These are phyloP conservation scores for Daldinia grandis DNA, from an alignment of 495 filamentous ascomycete species.

Conservation along the genomic window DNA sequence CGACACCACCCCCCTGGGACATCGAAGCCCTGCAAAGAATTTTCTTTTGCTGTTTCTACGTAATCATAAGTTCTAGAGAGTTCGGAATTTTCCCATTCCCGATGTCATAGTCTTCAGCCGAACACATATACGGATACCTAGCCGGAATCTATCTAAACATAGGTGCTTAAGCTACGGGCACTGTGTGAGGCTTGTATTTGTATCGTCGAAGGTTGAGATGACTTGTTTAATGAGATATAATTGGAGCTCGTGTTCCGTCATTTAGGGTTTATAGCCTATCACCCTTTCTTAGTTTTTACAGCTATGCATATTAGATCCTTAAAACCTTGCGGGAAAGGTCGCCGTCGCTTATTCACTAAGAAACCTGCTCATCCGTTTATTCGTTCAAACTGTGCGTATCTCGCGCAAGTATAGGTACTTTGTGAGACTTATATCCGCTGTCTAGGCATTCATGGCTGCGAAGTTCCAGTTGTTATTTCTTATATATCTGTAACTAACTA, in stretches of 20 bases:
- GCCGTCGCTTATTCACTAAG: neutral
- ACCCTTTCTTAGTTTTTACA: neutral
- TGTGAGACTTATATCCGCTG: neutral
- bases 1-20: neutral
- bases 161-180: slow-evolving; percentile 6
- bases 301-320: neutral
- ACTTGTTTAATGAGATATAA: slow-evolving; percentile 12
- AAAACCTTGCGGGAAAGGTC: neutral
- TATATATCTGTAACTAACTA: neutral
- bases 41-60: neutral
- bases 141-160: slow-evolving; percentile 10
- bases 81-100: slow-evolving; percentile 17
- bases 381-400: neutral
- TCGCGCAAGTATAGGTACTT: slow-evolving; percentile 3
- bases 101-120: slow-evolving; percentile 5
- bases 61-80: neutral
- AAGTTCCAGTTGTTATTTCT: neutral
- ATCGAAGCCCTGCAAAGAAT: neutral
- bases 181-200: slow-evolving; percentile 17
- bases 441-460: neutral
- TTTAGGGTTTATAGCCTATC: neutral
- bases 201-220: neutral
- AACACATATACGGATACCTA: slow-evolving; percentile 13
- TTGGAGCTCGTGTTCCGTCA: slow-evolving; percentile 13
- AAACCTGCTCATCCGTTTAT: neutral